Evolutionary conservation across 2,329 filamentous ascomycete genomes (phyloP), one percentile per base, ranked within the genome.

Genomic region (Exophiala alcalophila): DNA sequence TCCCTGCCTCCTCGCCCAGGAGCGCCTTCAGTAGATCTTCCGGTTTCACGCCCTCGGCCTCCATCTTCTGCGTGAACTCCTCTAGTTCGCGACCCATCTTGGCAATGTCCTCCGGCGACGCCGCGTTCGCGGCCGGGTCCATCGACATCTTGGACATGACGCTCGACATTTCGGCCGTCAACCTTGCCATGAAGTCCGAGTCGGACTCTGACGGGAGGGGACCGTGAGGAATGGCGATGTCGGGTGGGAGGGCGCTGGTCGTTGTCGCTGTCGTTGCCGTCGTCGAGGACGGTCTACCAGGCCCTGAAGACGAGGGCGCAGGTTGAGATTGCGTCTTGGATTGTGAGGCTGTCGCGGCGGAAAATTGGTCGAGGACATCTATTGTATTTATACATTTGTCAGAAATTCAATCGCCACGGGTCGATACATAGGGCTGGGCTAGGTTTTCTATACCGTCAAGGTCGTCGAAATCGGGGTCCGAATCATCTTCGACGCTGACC

Each of bases 301-400:
- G 58, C 15, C 68, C 68, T 4, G 68, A 59, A 21, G 67, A 45
- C 34, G 64, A 58, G 8, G 65, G 51, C 28, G 57, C 56, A 29
- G 54, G 53, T 33, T 46, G 55, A 23, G 31, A 41, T 34, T 25
- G 37, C 50, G 56, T 63, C 59, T 61, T 71, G 74, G 56, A 24
- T 19, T 54, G 40, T 24, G 52, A 27, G 15, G 53, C 25, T 24
- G 45, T 45, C 19, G 55, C 54, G 9, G 83, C 68, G 28, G 83
- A 82, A 67, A 98, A 98, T 53, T 96, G 86, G 61, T 96, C 88
- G 18, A 98, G 81, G 65, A 97, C 84, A 57, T 97, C 91, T 91
- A 54, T 29, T 52, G 12, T 24, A 42, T 53, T 39, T 12, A 27
- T 19, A 10, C 30, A 29, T 27, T 18, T 16, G 26, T 36, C 21